Base-by-base conservation (phyloP, 371 early-diverging fungal species). In the Mucor sp. region DNA sequence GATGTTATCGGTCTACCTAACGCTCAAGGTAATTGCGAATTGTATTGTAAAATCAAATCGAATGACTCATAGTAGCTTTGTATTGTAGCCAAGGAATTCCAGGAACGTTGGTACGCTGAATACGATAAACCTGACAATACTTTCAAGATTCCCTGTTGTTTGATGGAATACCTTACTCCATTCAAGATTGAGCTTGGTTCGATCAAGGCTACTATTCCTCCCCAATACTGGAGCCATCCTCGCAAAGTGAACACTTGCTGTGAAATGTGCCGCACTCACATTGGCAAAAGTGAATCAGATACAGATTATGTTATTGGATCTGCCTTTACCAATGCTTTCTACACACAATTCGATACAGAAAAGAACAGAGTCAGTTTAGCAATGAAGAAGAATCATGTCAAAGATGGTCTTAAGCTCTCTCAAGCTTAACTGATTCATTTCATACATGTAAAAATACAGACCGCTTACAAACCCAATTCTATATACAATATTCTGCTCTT, bases 281-380 rank as follows among this genome's bases (percentile, higher is more conserved):
- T 83, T 41, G 71, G 76, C 27, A 66, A 67, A 19, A 79, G 83
- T 67, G 67, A 56, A 7, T 83, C 83, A 39, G 71, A 72, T 7
- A 71, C 67, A 33, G 80, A 83, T 58, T 83, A 77, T 67, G 63
- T 73, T 55, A 74, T 83, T 47, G 83, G 83, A 32, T 72, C 70
- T 27, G 53, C 81, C 0, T 80, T 83, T 53, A 80, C 81, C 37
- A 79, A 83, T 56, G 79, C 83, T 8, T 83, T 83, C 66, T 83
- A 83, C 62, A 72, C 79, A 41, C 71, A 74, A 33, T 83, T 76
- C 66, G 76, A 83, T 62, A 57, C 76, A 44, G 79, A 74, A 17
- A 69, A 70, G 21, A 71, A 80, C 47, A 62, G 61, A 33, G 57
- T 83, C n/a, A 71, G 81, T 60, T 62, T 83, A 43, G 83, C 71